Evolutionary conservation across 306 rosid genomes (phyloP), one percentile per base, ranked within the genome.

Genomic region (Delonix regia): DNA sequence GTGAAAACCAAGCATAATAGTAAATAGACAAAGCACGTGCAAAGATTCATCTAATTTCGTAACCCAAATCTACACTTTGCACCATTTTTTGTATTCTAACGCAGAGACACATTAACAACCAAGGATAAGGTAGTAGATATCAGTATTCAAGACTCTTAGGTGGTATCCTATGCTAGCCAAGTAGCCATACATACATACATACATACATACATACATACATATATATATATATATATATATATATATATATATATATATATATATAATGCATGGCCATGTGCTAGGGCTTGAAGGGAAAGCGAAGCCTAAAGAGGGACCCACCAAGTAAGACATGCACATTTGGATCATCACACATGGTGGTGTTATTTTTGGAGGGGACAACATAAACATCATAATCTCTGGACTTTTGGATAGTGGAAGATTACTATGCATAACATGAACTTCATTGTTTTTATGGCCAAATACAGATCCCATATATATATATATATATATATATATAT

Each of bases 11-110:
- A 83, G 88, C 73, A 71, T 10, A 82, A 65, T n/a, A 78, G 76
- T 59, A 82, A 62, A 71, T 76, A 66, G 89, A 88, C 88, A 83
- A 0, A 57, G 85, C 98, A 91, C 90, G 87, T 94, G 98, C 79
- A 78, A 87, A 87, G 95, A 88, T 90, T 87, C 90, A 94, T 82
- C 86, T 82, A 84, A 78, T 88, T 89, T 88, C 88, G 93, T 80
- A 69, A 89, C 63, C 85, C 83, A 86, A 89, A 86, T 82, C 87
- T 81, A 81, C 78, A 77, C 69, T 52, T 70, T 48, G 73, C 30
- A 14, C 63, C 14, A 21, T 62, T 42, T 56, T 67, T 63, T 72
- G 4, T 41, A 4, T 16, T 49, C 18, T 49, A 33, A 56, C n/a
- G 7, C 42, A 25, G 12, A 39, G 71, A 55, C 16, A 48, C 9